Evolutionary conservation across 2,329 filamentous ascomycete species (phyloP).

Genomic region (Pseudohalonectria lignicola): DNA sequence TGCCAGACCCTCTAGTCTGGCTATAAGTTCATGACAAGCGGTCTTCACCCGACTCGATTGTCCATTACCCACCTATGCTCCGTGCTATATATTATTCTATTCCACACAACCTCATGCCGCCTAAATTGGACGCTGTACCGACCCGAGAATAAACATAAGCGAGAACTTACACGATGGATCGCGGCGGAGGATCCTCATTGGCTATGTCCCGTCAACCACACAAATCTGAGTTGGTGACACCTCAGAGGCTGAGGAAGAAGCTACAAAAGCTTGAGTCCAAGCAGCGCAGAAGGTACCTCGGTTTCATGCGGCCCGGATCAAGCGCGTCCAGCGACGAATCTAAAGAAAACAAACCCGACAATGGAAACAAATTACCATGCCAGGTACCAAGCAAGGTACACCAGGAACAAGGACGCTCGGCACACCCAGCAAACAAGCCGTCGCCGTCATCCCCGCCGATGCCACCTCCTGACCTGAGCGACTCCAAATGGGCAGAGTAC

Average conservation of each 20-base stretch:
- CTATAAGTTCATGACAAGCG: too few species aligned
- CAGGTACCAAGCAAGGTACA: slow-evolving; percentile 1
- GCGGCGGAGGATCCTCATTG: slow-evolving; percentile 10
- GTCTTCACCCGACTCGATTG: too few species aligned
- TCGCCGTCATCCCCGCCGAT: slow-evolving; percentile 9
- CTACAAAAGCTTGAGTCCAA: slow-evolving; percentile 15
- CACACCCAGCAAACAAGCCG: slow-evolving; percentile 2
- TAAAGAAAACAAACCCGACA: slow-evolving; percentile 6
- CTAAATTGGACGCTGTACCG: slow-evolving; percentile 9
- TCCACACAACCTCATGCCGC: slow-evolving; percentile 4
- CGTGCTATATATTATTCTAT: slow-evolving; percentile 5
- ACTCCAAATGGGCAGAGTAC: slow-evolving; percentile 21
- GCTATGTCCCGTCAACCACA: slow-evolving; percentile 6
- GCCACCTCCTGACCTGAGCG: slow-evolving; percentile 18
- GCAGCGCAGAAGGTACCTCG: neutral
- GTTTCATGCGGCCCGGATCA: slow-evolving; percentile 2
- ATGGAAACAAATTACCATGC: neutral
- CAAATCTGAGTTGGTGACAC: slow-evolving; percentile 5
- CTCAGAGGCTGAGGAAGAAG: slow-evolving; percentile 16
- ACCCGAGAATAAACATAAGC: slow-evolving; percentile 5
- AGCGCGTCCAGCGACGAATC: slow-evolving; percentile 7
- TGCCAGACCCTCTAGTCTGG: too few species aligned
- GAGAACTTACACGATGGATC: too few species aligned
- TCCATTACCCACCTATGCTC: slow-evolving; percentile 3
- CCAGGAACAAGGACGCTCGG: slow-evolving; percentile 4